These are phyloP conservation scores for Didymella glomerata DNA, from an alignment of 2,329 filamentous ascomycete species.

Conservation along the genomic window DNA sequence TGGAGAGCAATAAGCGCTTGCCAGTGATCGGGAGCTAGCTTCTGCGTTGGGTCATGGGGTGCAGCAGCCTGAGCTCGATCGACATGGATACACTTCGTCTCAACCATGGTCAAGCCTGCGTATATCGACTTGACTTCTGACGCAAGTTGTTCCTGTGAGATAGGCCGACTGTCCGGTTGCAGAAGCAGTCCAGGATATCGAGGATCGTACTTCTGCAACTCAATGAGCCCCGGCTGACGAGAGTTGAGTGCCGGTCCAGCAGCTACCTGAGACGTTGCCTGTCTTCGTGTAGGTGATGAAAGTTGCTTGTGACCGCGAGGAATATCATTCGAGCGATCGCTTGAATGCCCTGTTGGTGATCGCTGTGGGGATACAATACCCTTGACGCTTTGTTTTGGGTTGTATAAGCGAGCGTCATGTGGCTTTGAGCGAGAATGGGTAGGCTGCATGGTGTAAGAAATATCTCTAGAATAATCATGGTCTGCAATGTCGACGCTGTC, in stretches of 20 bases:
- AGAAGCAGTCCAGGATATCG: slow-evolving; percentile 55
- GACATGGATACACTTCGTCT: slow-evolving; percentile 86
- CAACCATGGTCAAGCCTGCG: slow-evolving; percentile 82
- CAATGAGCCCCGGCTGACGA: slow-evolving; percentile 47
- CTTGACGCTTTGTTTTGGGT: slow-evolving; percentile 30
- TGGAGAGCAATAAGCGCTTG: slow-evolving; percentile 84
- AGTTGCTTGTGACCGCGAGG: no score
- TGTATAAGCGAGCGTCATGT: slow-evolving; percentile 33
- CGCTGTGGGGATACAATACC: slow-evolving; percentile 26
- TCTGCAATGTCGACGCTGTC: slow-evolving; percentile 31
- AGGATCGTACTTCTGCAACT: slow-evolving; percentile 40
- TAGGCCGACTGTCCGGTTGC: slow-evolving; percentile 71
- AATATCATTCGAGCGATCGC: neutral
- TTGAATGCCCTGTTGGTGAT: neutral
- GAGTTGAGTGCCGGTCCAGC: no score
- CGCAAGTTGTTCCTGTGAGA: slow-evolving; percentile 79
- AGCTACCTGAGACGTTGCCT: no score
- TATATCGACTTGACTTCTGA: slow-evolving; percentile 87
- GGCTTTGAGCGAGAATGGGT: slow-evolving; percentile 30
- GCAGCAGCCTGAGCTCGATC: slow-evolving; percentile 68
- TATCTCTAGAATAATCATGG: slow-evolving; percentile 37
- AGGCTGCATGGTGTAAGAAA: slow-evolving; percentile 25
- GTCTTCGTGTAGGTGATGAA: no score
- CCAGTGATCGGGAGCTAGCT: slow-evolving; percentile 74
- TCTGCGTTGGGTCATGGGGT: slow-evolving; percentile 59